These are phyloP conservation scores for Dryadomyces quercivorus DNA, from an alignment of 2,329 filamentous ascomycete species.

Conservation along the genomic window DNA sequence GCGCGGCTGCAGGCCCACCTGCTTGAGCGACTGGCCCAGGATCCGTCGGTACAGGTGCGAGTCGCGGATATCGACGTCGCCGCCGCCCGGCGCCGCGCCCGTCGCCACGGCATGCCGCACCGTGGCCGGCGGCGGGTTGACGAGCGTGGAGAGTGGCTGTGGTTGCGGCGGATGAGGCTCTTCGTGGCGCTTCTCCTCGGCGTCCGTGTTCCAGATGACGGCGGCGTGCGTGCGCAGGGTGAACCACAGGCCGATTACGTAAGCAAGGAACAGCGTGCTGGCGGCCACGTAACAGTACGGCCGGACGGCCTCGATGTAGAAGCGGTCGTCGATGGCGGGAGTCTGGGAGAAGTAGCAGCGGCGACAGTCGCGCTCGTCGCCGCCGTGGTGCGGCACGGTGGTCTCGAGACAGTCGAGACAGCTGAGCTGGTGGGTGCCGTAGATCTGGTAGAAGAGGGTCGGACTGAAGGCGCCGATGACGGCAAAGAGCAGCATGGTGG, in stretches of 20 bases:
- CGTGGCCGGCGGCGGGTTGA: neutral
- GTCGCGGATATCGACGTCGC: conserved; percentile 59
- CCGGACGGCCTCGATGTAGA: conserved; percentile 81
- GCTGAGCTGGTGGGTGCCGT: conserved; percentile 91
- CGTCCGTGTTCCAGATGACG: conserved; percentile 87
- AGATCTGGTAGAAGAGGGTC: conserved; percentile 96
- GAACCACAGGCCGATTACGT: conserved; percentile 88
- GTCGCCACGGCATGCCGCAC: neutral
- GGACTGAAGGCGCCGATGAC: conserved; percentile 92
- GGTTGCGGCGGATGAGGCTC: conserved; percentile 20
- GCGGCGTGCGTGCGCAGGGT: conserved; percentile 92
- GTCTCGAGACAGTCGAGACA: conserved; percentile 55
- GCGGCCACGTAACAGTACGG: conserved; percentile 91
- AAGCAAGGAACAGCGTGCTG: conserved; percentile 76
- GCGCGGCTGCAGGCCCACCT: conserved; percentile 54
- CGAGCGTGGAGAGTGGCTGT: no score
- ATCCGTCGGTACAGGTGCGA: conserved; percentile 89
- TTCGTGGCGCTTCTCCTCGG: conserved; percentile 62
- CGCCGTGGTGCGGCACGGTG: conserved; percentile 22
- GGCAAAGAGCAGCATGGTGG: conserved; percentile 94
- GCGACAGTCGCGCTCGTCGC: conserved; percentile 58
- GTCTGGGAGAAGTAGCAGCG: conserved; percentile 89
- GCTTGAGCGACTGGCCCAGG: conserved; percentile 76
- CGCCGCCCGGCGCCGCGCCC: neutral
- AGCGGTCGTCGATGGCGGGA: conserved; percentile 72